Evolutionary conservation across 1,284 basidiomycete genomes (phyloP), one percentile per base, ranked within the genome.

Genomic region (Cutaneotrichosporon mucoides): DNA sequence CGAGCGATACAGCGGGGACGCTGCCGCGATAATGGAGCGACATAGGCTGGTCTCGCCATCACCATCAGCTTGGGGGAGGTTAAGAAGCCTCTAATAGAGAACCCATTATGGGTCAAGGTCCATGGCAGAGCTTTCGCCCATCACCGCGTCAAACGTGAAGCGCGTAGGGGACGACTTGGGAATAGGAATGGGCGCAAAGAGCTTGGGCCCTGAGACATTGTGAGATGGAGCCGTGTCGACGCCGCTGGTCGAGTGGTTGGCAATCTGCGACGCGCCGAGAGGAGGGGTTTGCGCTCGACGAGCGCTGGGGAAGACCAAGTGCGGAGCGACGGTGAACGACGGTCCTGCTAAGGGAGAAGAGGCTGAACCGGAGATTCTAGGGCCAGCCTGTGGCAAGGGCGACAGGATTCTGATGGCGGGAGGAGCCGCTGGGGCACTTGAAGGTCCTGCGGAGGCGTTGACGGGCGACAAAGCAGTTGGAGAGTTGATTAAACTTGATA

Each of bases 401-500:
- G 13, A 36, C 12, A 48, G 34, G 10, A 48, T 24, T 48, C 46
- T 48, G 10, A 40, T 40, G 12, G 9, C 12, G 9, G 38, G 38
- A 40, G 38, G 38, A 40, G 38, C 9, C 9, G 38, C 9, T 40
- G 38, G 8, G 38, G 9, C 38, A 40, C 9, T 12, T 8, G 12
- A 12, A 40, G 9, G 8, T 8, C 38, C 12, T 8, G 12, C 38
- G 9, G 8, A 8, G 12, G 46, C 33, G 46, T 48, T 34, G 46
- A 33, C 34, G 7, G 46, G 46, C 6, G 34, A 48, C 10, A 33
- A 33, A 11, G 46, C 44, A 11, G 44, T 45, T 16, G 12, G 24
- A 24, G 34, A 13, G 38, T 58, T 40, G 38, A 58, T 53, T 13
- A 58, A n/a, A 34, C 38, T 58, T 45, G 57, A 36, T 13, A 58